phyloP scores from a whole-genome alignment of 1,284 basidiomycete genomes.

The Caloboletus inedulis region DNA sequence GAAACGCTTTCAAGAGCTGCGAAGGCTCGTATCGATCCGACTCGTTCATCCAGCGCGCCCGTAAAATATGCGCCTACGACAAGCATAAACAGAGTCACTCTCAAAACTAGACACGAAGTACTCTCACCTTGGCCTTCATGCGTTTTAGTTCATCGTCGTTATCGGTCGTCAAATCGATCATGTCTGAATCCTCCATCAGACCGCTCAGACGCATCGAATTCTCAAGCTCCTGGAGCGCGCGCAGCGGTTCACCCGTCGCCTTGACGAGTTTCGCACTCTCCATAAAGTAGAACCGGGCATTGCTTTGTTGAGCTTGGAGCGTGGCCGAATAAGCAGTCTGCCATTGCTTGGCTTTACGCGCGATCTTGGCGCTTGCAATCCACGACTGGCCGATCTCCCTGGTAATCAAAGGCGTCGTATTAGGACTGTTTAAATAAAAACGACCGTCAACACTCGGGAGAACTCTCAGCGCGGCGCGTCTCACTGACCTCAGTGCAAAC shows the following conservation, averaged over 20 bases:
- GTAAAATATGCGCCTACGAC: conserved; percentile 76
- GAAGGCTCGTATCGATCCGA: conserved; percentile 81
- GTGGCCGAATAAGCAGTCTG: conserved; percentile 98
- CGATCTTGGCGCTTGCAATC: conserved; percentile 93
- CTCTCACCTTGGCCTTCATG: conserved; percentile 70
- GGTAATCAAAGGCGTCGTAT: conserved; percentile 40
- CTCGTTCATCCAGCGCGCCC: conserved; percentile 92
- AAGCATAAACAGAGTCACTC: not conserved
- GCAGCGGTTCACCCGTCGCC: conserved; percentile 77
- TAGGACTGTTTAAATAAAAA: conserved; percentile 16
- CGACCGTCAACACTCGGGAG: conserved; percentile 11
- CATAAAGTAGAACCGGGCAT: conserved; percentile 80
- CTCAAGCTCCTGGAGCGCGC: conserved; percentile 88
- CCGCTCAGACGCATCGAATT: conserved; percentile 63
- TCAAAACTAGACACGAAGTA: not conserved
- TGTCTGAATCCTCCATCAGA: conserved; percentile 39
- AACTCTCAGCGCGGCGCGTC: conserved; percentile 10
- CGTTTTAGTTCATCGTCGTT: conserved; percentile 45
- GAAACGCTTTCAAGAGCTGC: conserved; percentile 23
- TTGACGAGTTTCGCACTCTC: conserved; percentile 90
- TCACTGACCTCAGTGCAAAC: conserved; percentile 67
- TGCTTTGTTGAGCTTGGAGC: conserved; percentile 82
- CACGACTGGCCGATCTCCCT: conserved; percentile 80
- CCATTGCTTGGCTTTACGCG: conserved; percentile 90
- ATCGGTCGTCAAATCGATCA: conserved; percentile 58